Base-by-base conservation (phyloP, 257 asterid genomes). In the Primulina tabacum region DNA sequence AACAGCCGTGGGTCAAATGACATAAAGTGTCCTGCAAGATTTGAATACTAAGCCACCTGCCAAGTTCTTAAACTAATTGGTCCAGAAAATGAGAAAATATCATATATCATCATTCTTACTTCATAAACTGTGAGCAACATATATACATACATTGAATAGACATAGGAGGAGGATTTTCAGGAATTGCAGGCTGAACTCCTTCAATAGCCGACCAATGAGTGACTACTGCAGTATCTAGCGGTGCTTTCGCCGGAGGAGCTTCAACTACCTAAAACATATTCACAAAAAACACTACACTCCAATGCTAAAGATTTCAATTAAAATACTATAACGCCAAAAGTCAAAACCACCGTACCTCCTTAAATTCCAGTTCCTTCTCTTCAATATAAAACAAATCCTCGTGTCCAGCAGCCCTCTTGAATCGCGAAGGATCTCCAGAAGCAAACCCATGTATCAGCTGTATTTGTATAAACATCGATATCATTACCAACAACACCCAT, bases 401-500 rank as follows among this genome's bases (percentile, higher is more conserved):
- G 83, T 94, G 93, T 52, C 97, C 97, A 1, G 85, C 95, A 74
- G 96, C 96, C 76, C 96, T 86, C 78, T 82, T 89, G 88, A 94
- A 94, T 74, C 95, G 82, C 85, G 81, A 58, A 2, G 96, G 96
- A 75, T 88, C 96, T 67, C 95, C 90, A 26, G 97, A 91, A 5
- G 92, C 97, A 84, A 89, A 94, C 65, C 99, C 99, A 79, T 94
- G 89, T 40, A 94, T 71, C 0, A 97, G 97, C 99, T 91, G 86
- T 12, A 72, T 29, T 38, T 53, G 65, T 52, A 69, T 2, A 74
- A 47, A 56, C 20, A 74, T 70, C 71, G 80, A 70, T 76, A 34
- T 18, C 68, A 83, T 64, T 76, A 40, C 24, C 66, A 66, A 61
- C 40, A 37, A 71, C 40, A 62, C 59, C 47, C 66, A 37, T 65